These are phyloP conservation scores for Eucalyptus polybractea DNA, from an alignment of 345 rosid genomes.

Conservation along the genomic window DNA sequence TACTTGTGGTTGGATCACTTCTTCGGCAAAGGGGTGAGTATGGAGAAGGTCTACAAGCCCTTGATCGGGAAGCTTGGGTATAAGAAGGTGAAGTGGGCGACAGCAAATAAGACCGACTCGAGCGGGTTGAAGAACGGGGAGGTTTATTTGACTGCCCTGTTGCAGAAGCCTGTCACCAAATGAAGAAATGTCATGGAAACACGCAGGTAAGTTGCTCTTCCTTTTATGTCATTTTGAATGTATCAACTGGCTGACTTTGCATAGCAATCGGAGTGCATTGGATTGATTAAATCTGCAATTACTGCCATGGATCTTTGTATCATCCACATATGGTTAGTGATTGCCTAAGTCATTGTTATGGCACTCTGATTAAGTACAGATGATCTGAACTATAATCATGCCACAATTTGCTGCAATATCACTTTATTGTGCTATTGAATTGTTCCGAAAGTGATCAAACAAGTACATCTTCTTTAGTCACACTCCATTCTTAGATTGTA, in stretches of 20 bases:
- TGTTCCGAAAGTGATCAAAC: background rate
- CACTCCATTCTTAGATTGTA: background rate
- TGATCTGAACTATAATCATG: background rate
- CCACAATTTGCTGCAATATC: background rate
- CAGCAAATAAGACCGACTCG: constrained; percentile 55
- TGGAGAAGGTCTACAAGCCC: constrained; percentile 62
- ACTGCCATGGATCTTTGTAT: background rate
- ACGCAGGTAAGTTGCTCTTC: constrained; percentile 7
- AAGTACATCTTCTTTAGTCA: background rate
- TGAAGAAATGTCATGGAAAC: constrained; percentile 2
- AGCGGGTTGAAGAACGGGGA: constrained; percentile 63
- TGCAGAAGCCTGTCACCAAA: constrained; percentile 74
- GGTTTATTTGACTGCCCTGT: constrained; percentile 79
- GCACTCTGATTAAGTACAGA: background rate
- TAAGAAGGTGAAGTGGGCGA: constrained; percentile 97
- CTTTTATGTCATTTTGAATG: background rate
- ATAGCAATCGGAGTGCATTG: background rate
- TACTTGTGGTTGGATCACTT: constrained; percentile 89
- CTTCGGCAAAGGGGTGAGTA: constrained; percentile 56
- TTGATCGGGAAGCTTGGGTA: constrained; percentile 81
- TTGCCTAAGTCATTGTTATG: background rate
- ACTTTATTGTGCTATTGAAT: background rate
- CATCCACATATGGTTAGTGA: background rate
- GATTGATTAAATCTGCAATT: background rate
- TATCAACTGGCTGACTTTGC: background rate